These are phyloP conservation scores for Glycine tomentella DNA, from an alignment of 306 rosid genomes.

Conservation along the genomic window DNA sequence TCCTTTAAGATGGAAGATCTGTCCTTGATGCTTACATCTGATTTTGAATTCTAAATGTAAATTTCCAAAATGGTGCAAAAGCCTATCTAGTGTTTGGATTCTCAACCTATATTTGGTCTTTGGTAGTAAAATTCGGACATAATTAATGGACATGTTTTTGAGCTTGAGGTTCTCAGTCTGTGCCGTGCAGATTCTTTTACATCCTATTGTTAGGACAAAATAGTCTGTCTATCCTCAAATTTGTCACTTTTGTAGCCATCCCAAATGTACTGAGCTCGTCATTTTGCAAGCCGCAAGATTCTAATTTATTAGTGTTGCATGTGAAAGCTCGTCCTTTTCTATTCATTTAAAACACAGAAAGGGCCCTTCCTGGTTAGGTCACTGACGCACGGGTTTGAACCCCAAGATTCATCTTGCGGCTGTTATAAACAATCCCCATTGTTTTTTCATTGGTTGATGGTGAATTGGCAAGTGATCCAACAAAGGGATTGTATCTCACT, in stretches of 20 bases:
- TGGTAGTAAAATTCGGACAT: not conserved
- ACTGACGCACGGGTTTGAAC: not conserved
- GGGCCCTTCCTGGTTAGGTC: not conserved
- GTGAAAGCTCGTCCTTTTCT: not conserved
- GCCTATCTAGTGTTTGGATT: conserved; percentile 3
- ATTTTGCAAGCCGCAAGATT: not conserved
- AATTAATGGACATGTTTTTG: not conserved
- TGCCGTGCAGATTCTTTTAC: not conserved
- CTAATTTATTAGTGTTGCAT: not conserved
- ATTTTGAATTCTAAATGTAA: not conserved
- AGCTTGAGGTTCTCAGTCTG: not conserved
- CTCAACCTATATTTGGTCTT: not conserved
- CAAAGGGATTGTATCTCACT: too few relatives aligned
- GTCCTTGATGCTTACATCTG: not conserved
- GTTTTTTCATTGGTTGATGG: not conserved
- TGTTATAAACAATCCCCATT: not conserved
- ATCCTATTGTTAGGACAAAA: not conserved
- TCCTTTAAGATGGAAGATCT: conserved; percentile 39
- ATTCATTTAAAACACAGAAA: not conserved
- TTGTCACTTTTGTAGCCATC: not conserved
- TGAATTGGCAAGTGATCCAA: too few relatives aligned
- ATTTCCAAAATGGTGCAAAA: conserved; percentile 12
- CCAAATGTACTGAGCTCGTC: not conserved
- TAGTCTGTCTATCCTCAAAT: not conserved
- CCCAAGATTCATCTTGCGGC: not conserved